phyloP scores from a whole-genome alignment of 768 basidiomycete genomes.

The Ephemerocybe angulata region DNA sequence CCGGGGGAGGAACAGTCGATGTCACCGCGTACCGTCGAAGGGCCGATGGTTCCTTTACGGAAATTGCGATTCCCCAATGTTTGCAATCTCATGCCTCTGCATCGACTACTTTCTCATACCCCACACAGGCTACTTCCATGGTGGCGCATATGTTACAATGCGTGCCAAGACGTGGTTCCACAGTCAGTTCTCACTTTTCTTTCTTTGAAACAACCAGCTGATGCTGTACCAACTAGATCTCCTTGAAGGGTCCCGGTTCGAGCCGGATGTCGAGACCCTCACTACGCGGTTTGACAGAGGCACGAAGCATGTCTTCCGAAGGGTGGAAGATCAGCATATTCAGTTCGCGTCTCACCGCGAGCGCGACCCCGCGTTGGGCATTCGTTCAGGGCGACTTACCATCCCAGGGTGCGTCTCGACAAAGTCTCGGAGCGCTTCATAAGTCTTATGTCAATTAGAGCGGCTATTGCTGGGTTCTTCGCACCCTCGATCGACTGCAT shows the following conservation, averaged over 20 bases:
- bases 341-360: conserved; percentile 39
- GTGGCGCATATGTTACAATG: conserved; percentile 43
- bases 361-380: conserved; percentile 32
- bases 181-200: conserved; percentile 20
- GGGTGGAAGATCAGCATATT: conserved; percentile 31
- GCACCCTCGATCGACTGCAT: conserved; percentile 20
- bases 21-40: conserved; percentile 38
- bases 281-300: conserved; percentile 15
- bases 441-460: neutral
- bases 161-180: conserved; percentile 32
- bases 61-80: conserved; percentile 41
- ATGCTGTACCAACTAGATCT: conserved; percentile 4
- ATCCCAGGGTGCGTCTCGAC: conserved; percentile 33
- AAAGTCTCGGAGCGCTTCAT: neutral
- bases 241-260: conserved; percentile 8
- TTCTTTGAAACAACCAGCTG: neutral
- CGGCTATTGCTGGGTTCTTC: conserved; percentile 16
- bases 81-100: neutral
- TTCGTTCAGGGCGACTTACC: conserved; percentile 40
- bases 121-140: conserved; percentile 38
- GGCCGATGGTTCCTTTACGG: conserved; percentile 24
- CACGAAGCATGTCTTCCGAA: conserved; percentile 16
- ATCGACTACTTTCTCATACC: conserved; percentile 11
- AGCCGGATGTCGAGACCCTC: conserved; percentile 13
- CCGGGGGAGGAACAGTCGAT: conserved; percentile 59